Percentiles rank a stretch among this genome's conserved stretches.
These are phyloP conservation scores for Apiospora aurea DNA, from an alignment of 2,329 filamentous ascomycete species.

Conservation along the genomic window DNA sequence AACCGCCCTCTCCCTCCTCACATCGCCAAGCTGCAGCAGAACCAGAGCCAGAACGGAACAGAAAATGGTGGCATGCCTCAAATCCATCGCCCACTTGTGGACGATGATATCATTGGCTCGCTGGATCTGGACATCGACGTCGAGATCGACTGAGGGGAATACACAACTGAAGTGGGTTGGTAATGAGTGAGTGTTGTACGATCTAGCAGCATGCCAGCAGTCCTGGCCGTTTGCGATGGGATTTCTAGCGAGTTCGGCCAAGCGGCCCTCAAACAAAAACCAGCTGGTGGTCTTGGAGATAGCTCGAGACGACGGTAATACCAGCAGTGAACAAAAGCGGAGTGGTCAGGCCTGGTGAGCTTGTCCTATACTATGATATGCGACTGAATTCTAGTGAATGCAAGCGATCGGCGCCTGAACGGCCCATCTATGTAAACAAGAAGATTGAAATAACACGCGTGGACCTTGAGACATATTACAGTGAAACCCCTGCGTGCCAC, in stretches of 20 bases:
- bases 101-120: constrained; percentile 90
- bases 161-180: background rate
- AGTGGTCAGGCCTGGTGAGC: background rate
- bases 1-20: constrained; percentile 56
- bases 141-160: constrained; percentile 68
- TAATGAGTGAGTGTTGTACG: background rate
- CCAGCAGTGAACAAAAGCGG: constrained; percentile 5
- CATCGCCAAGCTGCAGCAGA: constrained; percentile 60
- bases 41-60: constrained; percentile 59
- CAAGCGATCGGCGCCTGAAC: background rate
- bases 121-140: constrained; percentile 93
- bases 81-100: constrained; percentile 81
- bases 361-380: background rate
- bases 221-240: background rate
- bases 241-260: background rate
- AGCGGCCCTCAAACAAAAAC: background rate
- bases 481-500: background rate
- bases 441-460: background rate
- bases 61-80: constrained; percentile 69
- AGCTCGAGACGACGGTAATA: background rate
- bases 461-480: background rate
- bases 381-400: background rate
- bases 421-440: background rate
- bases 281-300: background rate
- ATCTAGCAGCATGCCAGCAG: constrained; percentile 7